Percentiles rank a stretch among this genome's conserved stretches.
Evolutionary conservation across 1,284 basidiomycete species (phyloP).

Genomic region (Calocybe gambosa): DNA sequence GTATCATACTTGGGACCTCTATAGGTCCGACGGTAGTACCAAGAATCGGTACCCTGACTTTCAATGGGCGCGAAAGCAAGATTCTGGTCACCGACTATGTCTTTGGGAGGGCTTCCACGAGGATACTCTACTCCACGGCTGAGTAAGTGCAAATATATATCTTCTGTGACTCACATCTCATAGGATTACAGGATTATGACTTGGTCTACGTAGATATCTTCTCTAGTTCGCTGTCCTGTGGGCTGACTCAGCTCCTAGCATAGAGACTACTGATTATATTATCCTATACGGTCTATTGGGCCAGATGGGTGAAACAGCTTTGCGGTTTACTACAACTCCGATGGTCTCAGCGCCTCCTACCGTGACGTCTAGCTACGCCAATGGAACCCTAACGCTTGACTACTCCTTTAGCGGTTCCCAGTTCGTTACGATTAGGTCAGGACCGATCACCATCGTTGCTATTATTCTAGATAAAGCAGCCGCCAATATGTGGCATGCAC

Average conservation of each 20-base stretch:
- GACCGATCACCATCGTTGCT: constrained; percentile 26
- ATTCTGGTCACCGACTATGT: constrained; percentile 44
- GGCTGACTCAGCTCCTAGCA: constrained; percentile 19
- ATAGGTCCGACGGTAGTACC: constrained; percentile 35
- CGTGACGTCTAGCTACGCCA: constrained; percentile 24
- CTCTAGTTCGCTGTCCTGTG: not conserved
- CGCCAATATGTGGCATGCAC: constrained; percentile 43
- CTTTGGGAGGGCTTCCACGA: constrained; percentile 32
- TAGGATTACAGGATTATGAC: constrained; percentile 35
- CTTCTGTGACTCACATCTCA: constrained; percentile 3
- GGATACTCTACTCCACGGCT: constrained; percentile 41
- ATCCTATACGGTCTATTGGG: constrained; percentile 37
- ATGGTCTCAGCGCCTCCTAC: constrained; percentile 22
- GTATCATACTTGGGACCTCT: constrained; percentile 36
- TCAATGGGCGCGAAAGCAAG: constrained; percentile 44
- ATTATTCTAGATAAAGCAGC: constrained; percentile 40
- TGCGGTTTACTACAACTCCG: constrained; percentile 29
- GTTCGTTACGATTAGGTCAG: constrained; percentile 27
- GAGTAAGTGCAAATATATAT: constrained; percentile 27
- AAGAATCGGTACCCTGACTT: constrained; percentile 30
- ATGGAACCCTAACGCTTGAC: constrained; percentile 32
- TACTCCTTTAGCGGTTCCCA: constrained; percentile 31
- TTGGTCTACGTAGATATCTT: constrained; percentile 34
- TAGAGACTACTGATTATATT: constrained; percentile 35
- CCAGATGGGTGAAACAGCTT: constrained; percentile 38